These are phyloP conservation scores for Pseudocercospora eumusae DNA, from an alignment of 2,329 filamentous ascomycete genomes.

Conservation along the genomic window DNA sequence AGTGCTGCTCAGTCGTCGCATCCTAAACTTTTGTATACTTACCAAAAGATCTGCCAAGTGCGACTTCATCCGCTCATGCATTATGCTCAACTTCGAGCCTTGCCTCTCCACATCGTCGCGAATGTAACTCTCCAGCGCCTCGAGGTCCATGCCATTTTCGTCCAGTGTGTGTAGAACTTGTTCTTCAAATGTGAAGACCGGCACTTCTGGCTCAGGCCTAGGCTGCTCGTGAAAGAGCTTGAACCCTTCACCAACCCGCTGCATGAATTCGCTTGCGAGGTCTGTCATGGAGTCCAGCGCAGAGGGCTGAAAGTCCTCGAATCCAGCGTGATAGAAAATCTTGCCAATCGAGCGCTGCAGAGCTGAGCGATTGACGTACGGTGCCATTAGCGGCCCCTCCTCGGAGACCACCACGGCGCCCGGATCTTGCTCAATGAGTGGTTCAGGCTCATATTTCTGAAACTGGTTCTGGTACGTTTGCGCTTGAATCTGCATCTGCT, in stretches of 20 bases:
- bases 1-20: slow-evolving; percentile 22
- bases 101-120: slow-evolving; percentile 92
- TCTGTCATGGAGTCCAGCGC: slow-evolving; percentile 89
- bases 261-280: slow-evolving; percentile 84
- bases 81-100: slow-evolving; percentile 72
- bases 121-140: slow-evolving; percentile 79
- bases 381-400: slow-evolving; percentile 82
- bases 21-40: slow-evolving; percentile 28
- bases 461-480: slow-evolving; percentile 99
- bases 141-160: slow-evolving; percentile 80
- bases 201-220: slow-evolving; percentile 53
- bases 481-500: slow-evolving; percentile 98
- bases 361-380: slow-evolving; percentile 77
- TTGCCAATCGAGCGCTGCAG: slow-evolving; percentile 90
- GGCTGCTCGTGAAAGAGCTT: slow-evolving; percentile 82
- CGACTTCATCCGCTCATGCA: slow-evolving; percentile 92
- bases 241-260: slow-evolving; percentile 76
- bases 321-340: slow-evolving; percentile 92
- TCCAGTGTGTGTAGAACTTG: slow-evolving; percentile 81
- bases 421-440: slow-evolving; percentile 83
- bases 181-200: slow-evolving; percentile 79
- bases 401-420: slow-evolving; percentile 88
- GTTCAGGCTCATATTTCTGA: slow-evolving; percentile 88
- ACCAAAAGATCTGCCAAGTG: slow-evolving; percentile 86
- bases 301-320: slow-evolving; percentile 95